A percentile compares a stretch with the other conserved stretches of the same genome.
These are phyloP conservation scores for Claviceps fusiformis DNA, from an alignment of 2,329 filamentous ascomycete species.

Conservation along the genomic window DNA sequence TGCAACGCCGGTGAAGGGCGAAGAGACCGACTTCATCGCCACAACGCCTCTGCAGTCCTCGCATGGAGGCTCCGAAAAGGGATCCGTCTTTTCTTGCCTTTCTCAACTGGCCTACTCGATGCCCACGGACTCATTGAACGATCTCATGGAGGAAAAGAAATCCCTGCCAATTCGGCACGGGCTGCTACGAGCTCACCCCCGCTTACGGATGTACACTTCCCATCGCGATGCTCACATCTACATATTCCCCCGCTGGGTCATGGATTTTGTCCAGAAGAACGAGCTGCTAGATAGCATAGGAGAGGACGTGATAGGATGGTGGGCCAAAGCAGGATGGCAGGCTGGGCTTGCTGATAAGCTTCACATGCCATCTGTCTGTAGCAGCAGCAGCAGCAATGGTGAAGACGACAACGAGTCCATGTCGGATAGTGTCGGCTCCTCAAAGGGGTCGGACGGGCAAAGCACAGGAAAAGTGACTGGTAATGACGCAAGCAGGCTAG, in stretches of 20 bases:
- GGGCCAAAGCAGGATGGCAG: constrained; percentile 92
- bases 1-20: constrained; percentile 66
- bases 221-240: constrained; percentile 91
- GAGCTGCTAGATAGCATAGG: constrained; percentile 75
- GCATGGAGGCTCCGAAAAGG: constrained; percentile 30
- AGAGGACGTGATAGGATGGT: constrained; percentile 88
- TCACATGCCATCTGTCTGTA: constrained; percentile 49
- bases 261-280: constrained; percentile 70
- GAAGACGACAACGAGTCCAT: constrained; percentile 24
- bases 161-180: constrained; percentile 62
- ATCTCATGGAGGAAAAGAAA: constrained; percentile 64
- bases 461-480: constrained; percentile 4
- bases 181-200: constrained; percentile 60
- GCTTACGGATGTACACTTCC: constrained; percentile 66
- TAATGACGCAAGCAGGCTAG: not conserved
- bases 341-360: constrained; percentile 66
- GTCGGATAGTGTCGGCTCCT: constrained; percentile 16
- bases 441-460: constrained; percentile 12
- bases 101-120: constrained; percentile 76
- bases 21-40: constrained; percentile 86
- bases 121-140: constrained; percentile 79
- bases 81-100: constrained; percentile 52
- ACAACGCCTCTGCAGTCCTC: constrained; percentile 53
- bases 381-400: constrained; percentile 21
- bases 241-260: constrained; percentile 81